Conservation (phyloP, 352 stramenopile species). For the Phytophthora europaea region DNA sequence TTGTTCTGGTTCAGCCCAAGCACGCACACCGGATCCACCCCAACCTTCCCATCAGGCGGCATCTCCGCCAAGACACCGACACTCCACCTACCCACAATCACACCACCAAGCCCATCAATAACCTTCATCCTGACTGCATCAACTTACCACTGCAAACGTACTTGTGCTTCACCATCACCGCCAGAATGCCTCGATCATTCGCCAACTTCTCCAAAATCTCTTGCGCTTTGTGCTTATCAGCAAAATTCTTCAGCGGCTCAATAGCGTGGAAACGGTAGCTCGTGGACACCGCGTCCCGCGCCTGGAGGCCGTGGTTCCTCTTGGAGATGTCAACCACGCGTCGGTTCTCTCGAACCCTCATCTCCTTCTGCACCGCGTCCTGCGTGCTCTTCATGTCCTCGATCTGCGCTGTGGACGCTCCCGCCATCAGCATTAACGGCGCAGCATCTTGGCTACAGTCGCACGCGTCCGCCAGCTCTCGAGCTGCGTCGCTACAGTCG, state of each 20-base stretch:
- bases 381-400: constrained; percentile 63
- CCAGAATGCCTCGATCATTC: constrained; percentile 88
- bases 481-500: constrained; percentile 36
- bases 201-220: constrained; percentile 88
- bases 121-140: not conserved
- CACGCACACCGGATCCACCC: constrained; percentile 87
- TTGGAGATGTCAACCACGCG: constrained; percentile 66
- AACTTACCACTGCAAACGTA: constrained; percentile 30
- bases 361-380: constrained; percentile 39
- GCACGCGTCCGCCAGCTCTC: constrained; percentile 38
- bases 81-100: constrained; percentile 65
- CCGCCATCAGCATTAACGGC: constrained; percentile 55
- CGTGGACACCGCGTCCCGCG: constrained; percentile 49
- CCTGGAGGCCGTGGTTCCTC: constrained; percentile 52
- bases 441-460: constrained; percentile 25
- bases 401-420: constrained; percentile 57
- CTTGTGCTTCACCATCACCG: constrained; percentile 92
- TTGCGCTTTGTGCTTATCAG: constrained; percentile 60
- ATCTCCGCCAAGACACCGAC: constrained; percentile 91
- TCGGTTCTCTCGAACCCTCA: constrained; percentile 55
- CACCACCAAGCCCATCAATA: constrained; percentile 1
- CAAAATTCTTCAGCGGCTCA: constrained; percentile 71
- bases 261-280: constrained; percentile 81
- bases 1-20: constrained; percentile 97
- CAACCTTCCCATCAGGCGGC: constrained; percentile 92